These are phyloP conservation scores for Carallia pectinifolia DNA, from an alignment of 345 rosid species.

Conservation along the genomic window DNA sequence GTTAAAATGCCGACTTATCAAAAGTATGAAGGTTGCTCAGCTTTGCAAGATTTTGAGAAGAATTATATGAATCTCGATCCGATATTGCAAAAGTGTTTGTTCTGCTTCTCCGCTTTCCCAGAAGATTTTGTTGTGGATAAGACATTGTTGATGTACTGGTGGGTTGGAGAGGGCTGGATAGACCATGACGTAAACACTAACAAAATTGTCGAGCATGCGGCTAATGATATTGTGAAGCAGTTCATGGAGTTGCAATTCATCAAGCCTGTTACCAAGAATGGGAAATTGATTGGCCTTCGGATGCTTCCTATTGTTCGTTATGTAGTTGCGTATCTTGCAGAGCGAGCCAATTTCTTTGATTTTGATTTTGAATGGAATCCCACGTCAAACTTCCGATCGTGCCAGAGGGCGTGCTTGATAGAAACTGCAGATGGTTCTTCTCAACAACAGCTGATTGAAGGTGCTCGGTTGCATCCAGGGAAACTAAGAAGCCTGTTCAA, in stretches of 20 bases:
- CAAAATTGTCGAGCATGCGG: neutral
- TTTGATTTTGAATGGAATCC: conserved; percentile 26
- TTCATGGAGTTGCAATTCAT: conserved; percentile 19
- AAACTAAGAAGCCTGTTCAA: conserved; percentile 41
- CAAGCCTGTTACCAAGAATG: conserved; percentile 25
- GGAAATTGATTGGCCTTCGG: too few species aligned
- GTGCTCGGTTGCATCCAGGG: neutral
- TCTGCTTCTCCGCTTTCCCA: conserved; percentile 22
- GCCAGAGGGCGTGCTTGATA: too few species aligned
- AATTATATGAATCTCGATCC: neutral
- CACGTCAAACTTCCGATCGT: neutral
- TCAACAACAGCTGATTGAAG: too few species aligned
- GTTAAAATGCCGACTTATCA: neutral
- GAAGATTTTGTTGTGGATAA: conserved; percentile 19
- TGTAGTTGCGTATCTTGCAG: conserved; percentile 33
- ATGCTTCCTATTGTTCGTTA: conserved; percentile 6
- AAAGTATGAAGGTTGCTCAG: neutral
- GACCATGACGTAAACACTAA: neutral
- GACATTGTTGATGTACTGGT: conserved; percentile 23
- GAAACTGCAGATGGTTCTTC: too few species aligned
- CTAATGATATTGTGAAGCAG: neutral
- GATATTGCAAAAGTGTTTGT: neutral
- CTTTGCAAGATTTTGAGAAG: neutral
- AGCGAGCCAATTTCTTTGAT: conserved; percentile 21
- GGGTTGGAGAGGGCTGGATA: conserved; percentile 46